phyloP scores from a whole-genome alignment of 805 yeast genomes.

The Ogataea trehaloabstinens region DNA sequence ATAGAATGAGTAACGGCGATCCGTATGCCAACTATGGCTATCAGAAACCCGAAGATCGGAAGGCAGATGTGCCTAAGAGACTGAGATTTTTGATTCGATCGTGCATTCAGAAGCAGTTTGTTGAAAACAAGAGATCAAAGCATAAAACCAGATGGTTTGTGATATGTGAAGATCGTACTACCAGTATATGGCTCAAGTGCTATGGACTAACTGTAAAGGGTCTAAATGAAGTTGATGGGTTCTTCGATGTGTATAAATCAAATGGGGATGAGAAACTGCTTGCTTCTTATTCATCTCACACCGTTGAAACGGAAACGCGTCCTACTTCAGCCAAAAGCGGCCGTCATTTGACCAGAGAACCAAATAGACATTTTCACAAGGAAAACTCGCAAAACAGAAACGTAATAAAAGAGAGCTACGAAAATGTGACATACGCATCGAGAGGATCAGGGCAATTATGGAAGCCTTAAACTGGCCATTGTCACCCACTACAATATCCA shows the following conservation, averaged over 20 bases:
- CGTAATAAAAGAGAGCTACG: conserved; percentile 38
- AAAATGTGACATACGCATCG: conserved; percentile 53
- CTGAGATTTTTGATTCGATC: conserved; percentile 55
- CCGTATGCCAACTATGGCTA: conserved; percentile 3
- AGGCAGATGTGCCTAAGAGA: conserved; percentile 50
- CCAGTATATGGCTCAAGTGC: conserved; percentile 53
- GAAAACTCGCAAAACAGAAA: conserved; percentile 33
- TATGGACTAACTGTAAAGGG: conserved; percentile 52
- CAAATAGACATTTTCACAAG: conserved; percentile 13
- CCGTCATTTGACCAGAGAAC: conserved; percentile 1
- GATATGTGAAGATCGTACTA: conserved; percentile 58
- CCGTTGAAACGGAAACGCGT: background rate
- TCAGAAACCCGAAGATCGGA: conserved; percentile 13
- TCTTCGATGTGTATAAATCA: conserved; percentile 26
- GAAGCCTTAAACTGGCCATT: conserved; percentile 43
- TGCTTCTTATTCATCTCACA: background rate
- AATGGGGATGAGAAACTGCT: background rate
- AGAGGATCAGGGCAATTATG: conserved; percentile 61
- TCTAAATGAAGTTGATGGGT: conserved; percentile 49
- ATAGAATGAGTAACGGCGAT: conserved; percentile 4
- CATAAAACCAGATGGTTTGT: conserved; percentile 47
- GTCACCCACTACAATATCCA: no score
- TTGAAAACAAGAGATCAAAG: conserved; percentile 33
- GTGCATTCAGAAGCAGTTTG: conserved; percentile 51
- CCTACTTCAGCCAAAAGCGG: background rate